Percentiles rank a stretch among this genome's conserved stretches.
Evolutionary conservation across 805 yeast genomes (phyloP).

Genomic region (Yamadazyma endophytica): DNA sequence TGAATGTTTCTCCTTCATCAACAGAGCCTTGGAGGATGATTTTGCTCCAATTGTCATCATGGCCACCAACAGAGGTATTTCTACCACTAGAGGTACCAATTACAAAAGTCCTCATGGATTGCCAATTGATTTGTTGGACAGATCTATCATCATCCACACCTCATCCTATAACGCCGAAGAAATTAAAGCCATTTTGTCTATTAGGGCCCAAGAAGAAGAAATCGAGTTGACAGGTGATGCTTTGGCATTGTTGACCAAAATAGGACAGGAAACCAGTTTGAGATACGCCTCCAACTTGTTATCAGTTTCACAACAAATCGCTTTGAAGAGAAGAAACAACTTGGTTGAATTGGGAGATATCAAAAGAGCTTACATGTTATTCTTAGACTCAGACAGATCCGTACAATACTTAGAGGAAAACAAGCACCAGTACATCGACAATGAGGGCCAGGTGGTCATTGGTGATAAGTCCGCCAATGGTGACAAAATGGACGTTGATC

Average conservation of each 20-base stretch:
- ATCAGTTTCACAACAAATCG: slow-evolving; percentile 83
- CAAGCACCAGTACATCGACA: slow-evolving; percentile 68
- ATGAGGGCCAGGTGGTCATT: slow-evolving; percentile 67
- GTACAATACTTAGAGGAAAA: slow-evolving; percentile 78
- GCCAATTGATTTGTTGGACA: slow-evolving; percentile 90
- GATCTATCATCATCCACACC: slow-evolving; percentile 91
- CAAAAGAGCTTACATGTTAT: slow-evolving; percentile 80
- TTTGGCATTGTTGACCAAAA: slow-evolving; percentile 78
- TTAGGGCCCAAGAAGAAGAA: slow-evolving; percentile 93
- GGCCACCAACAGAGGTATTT: slow-evolving; percentile 96
- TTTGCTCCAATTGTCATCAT: slow-evolving; percentile 95
- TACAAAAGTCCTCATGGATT: slow-evolving; percentile 97
- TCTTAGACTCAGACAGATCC: slow-evolving; percentile 85
- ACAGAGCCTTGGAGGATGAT: slow-evolving; percentile 94
- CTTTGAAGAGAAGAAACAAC: slow-evolving; percentile 71
- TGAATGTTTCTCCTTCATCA: slow-evolving; percentile 92
- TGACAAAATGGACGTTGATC: slow-evolving; percentile 38
- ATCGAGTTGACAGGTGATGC: slow-evolving; percentile 81
- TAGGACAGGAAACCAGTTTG: slow-evolving; percentile 84
- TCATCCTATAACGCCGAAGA: slow-evolving; percentile 74
- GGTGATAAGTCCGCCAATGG: slow-evolving; percentile 32
- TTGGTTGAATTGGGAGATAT: slow-evolving; percentile 76
- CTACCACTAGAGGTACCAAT: slow-evolving; percentile 90
- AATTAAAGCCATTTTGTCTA: slow-evolving; percentile 77
- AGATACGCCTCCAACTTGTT: slow-evolving; percentile 91